phyloP scores from a whole-genome alignment of 73 alveolate species.

The Paramecium primaurelia region DNA sequence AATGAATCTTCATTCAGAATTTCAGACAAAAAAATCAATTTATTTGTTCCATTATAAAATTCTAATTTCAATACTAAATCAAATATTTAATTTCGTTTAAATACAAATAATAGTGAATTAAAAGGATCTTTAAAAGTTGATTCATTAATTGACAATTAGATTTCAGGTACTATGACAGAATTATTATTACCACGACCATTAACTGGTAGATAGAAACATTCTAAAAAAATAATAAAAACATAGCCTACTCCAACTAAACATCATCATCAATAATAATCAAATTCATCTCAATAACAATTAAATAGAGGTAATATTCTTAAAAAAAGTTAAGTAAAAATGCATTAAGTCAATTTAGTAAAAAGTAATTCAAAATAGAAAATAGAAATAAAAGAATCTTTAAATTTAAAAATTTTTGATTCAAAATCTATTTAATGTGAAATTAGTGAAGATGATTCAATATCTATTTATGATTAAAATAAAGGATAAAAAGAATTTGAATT shows the following conservation, averaged over 20 bases:
- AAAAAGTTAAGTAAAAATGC: neutral
- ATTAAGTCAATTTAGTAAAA: neutral
- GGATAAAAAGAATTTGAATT: neutral
- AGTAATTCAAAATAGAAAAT: neutral
- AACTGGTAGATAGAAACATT: neutral
- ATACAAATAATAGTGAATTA: neutral
- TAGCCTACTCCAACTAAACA: neutral
- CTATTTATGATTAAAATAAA: neutral
- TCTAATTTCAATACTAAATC: neutral
- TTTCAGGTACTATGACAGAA: neutral
- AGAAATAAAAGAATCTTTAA: neutral
- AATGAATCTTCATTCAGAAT: neutral
- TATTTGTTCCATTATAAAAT: neutral
- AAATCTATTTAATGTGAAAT: constrained; percentile 4
- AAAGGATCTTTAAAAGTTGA: neutral
- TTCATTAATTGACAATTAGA: neutral
- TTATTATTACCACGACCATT: neutral
- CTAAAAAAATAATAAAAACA: neutral
- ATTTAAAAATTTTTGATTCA: neutral
- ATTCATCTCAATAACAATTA: neutral
- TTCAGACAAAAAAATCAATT: neutral
- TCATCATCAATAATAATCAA: neutral
- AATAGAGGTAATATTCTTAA: neutral
- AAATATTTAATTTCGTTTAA: neutral
- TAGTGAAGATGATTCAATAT: neutral